Evolutionary conservation across 1,284 basidiomycete species (phyloP).

Genomic region (Ganoderma multipileum): DNA sequence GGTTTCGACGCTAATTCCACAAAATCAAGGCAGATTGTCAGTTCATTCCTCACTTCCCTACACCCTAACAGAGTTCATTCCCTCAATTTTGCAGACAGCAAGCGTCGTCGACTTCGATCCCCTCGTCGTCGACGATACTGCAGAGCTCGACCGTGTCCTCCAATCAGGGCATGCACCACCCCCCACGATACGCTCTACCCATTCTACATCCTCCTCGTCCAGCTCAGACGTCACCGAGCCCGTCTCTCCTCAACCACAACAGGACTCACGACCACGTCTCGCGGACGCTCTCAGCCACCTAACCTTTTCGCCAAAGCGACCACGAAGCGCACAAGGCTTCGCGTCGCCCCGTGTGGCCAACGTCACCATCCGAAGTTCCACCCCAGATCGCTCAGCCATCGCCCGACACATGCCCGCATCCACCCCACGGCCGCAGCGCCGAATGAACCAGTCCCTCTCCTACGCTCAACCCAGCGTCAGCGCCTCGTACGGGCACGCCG

Average conservation of each 20-base stretch:
- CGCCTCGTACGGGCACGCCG: constrained; percentile 40
- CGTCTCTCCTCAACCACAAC: constrained; percentile 38
- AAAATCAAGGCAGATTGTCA: constrained; percentile 52
- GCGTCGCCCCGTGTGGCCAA: constrained; percentile 24
- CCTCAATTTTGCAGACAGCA: constrained; percentile 32
- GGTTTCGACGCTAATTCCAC: constrained; percentile 59
- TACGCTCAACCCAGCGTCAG: constrained; percentile 36
- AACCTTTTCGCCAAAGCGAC: constrained; percentile 75
- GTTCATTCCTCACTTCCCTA: constrained; percentile 36
- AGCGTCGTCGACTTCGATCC: constrained; percentile 50
- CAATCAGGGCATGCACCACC: constrained; percentile 55
- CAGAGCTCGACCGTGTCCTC: constrained; percentile 67
- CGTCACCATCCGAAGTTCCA: constrained; percentile 26
- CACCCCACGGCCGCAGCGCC: constrained; percentile 23
- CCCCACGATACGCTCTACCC: constrained; percentile 46
- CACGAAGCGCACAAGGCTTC: constrained; percentile 53
- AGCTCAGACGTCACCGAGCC: constrained; percentile 48
- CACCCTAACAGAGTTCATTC: constrained; percentile 8
- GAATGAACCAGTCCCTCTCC: constrained; percentile 30
- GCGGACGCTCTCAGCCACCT: constrained; percentile 69
- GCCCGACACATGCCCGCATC: constrained; percentile 27
- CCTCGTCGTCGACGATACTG: constrained; percentile 64
- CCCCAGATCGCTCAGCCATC: constrained; percentile 23
- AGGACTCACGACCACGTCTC: constrained; percentile 59
- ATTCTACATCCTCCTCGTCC: constrained; percentile 52